Evolutionary conservation across 306 rosid species (phyloP).

Genomic region (Alnus rubra): DNA sequence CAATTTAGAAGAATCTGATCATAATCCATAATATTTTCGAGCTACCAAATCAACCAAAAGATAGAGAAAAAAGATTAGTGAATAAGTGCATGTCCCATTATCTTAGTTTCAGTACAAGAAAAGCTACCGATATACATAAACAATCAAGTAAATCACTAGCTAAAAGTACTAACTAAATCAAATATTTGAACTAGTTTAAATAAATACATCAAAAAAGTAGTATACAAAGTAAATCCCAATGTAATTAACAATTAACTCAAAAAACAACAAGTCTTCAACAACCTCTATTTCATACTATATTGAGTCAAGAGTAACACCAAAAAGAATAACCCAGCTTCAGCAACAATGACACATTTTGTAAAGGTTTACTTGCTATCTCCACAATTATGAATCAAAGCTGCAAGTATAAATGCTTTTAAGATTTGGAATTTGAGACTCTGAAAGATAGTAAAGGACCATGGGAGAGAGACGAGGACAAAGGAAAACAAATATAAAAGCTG

Average conservation of each 20-base stretch:
- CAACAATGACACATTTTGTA: constrained; percentile 76
- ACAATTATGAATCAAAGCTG: constrained; percentile 89
- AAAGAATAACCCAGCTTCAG: constrained; percentile 90
- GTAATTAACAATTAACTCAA: constrained; percentile 23
- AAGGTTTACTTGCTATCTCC: constrained; percentile 75
- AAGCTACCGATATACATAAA: neutral
- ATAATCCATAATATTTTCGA: too few relatives aligned
- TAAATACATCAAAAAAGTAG: neutral
- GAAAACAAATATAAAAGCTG: constrained; percentile 54
- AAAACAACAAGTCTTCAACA: constrained; percentile 26
- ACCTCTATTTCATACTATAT: constrained; percentile 74
- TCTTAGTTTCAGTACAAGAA: neutral
- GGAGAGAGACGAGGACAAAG: neutral
- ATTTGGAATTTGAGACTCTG: constrained; percentile 9
- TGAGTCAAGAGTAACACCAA: constrained; percentile 94
- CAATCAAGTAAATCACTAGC: neutral
- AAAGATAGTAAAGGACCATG: neutral
- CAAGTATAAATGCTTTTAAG: constrained; percentile 33
- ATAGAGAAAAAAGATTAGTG: neutral
- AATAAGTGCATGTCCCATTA: neutral
- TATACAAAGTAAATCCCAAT: neutral
- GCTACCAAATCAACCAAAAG: neutral
- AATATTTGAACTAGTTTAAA: too few relatives aligned
- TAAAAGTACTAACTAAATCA: neutral
- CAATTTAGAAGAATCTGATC: neutral